Base-by-base conservation (phyloP, 306 rosid genomes). In the Sphenostylis stenocarpa region DNA sequence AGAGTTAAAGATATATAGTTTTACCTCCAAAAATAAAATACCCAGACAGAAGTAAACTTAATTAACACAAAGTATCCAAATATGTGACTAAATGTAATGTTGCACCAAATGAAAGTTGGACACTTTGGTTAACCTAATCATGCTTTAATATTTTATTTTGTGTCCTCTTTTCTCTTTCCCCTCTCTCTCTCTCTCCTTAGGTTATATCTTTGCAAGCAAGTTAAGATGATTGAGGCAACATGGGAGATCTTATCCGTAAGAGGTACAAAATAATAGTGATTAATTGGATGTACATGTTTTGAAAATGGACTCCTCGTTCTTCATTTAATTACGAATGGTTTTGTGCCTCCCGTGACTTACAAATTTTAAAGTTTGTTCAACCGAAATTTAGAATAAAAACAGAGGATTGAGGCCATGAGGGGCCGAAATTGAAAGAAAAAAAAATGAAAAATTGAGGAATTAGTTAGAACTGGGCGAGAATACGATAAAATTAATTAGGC, bases 161-260 rank as follows among this genome's bases (percentile, higher is more conserved):
- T 49, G 7, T 56, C 14, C 10, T 20, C 16, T 1, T 12, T 14
- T 19, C 16, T 48, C 19, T 2, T 24, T 36, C 52, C 20, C 47
- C 19, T 2, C 38, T 19, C 61, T 57, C 19, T 2, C 38, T 19
- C 61, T 3, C 1, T 55, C 48, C 23, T 45, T 49, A 26, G 38
- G 36, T 24, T 55, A 69, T 65, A 55, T 39, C 84, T 84, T 84
- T 68, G 81, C 70, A 56, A 79, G 84, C 72, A 87, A 84, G 90
- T 63, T 76, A 84, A 72, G 84, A 81, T 86, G 84, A 86, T 86
- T 78, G 88, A 78, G 29, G 80, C 47, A 79, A 43, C 86, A 31
- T 68, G 72, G 81, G 41, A 57, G 77, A 73, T 73, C 85, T 83
- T 83, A 83, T 80, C 84, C 85, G 26, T 31, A 65, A 41, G 47